Conservation (phyloP, 768 basidiomycete genomes). For the Serendipita vermifera region DNA sequence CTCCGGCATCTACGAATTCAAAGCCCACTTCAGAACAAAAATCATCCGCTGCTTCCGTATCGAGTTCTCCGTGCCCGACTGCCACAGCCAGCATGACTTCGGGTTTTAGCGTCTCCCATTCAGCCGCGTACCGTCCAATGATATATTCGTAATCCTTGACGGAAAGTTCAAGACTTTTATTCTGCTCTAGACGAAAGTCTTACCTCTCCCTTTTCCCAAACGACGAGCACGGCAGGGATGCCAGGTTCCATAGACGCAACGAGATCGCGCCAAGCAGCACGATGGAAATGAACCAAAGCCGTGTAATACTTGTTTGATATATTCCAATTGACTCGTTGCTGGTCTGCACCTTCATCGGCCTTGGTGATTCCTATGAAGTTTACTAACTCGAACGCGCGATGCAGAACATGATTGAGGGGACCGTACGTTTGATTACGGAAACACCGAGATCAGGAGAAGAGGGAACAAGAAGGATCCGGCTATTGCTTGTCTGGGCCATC, state of each 20-base stretch:
- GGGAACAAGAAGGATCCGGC: slow-evolving; percentile 3
- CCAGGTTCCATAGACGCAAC: slow-evolving; percentile 29
- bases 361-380: not conserved
- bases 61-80: slow-evolving; percentile 26
- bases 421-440: slow-evolving; percentile 2
- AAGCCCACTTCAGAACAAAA: slow-evolving; percentile 59
- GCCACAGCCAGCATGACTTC: slow-evolving; percentile 52
- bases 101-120: slow-evolving; percentile 32
- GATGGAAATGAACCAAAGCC: slow-evolving; percentile 57
- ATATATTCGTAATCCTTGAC: not conserved
- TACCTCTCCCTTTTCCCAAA: slow-evolving; percentile 59
- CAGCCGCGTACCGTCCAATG: slow-evolving; percentile 34
- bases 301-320: slow-evolving; percentile 73
- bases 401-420: not conserved
- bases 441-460: not conserved
- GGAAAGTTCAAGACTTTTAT: slow-evolving; percentile 6
- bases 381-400: too few relatives aligned
- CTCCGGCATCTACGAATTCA: slow-evolving; percentile 55
- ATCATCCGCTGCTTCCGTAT: slow-evolving; percentile 42
- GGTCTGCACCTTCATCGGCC: not conserved
- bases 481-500: not conserved
- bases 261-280: slow-evolving; percentile 35
- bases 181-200: slow-evolving; percentile 9
- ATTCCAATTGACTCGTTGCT: slow-evolving; percentile 48
- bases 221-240: slow-evolving; percentile 60